Base-by-base conservation (phyloP, 257 asterid species). In the Capsicum baccatum region DNA sequence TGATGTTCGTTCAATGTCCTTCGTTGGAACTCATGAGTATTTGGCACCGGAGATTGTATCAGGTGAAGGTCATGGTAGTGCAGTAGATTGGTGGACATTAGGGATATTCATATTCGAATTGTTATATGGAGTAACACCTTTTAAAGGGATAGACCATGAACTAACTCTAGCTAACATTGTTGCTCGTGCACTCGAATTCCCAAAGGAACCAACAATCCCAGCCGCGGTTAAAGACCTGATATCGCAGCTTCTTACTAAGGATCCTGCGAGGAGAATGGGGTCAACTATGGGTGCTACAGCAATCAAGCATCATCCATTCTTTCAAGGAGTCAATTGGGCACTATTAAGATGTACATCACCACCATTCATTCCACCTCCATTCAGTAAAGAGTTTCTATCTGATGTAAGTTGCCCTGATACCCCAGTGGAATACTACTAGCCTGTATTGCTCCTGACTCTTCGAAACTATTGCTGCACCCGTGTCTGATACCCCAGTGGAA, bases 71-170 rank as follows among this genome's bases (percentile, higher is more conserved):
- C 97, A 93, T 62, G 97, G 97, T 11, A 93, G 92, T 64, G 92
- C 97, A 4, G 97, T 93, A 21, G 97, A 93, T 52, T 93, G 97
- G 97, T 93, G 97, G 97, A 93, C 97, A 1, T 55, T 93, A 16
- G 97, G 97, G 79, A 86, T 93, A 39, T 93, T 93, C 86, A 91
- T 93, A 26, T 93, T 90, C n/a, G 97, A 93, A 78, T 60, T 93
- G 79, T 88, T 93, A 73, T 91, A 91, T 35, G 95, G 97, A 0
- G 91, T 91, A 83, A 93, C 97, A 13, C 97, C 97, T 6, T 93
- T 93, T 59, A 88, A 94, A 35, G 97, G 97, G 9, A 48, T 84
- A 83, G 97, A 92, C 84, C 93, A 93, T 37, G 97, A 93, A 90
- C 83, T 91, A 85, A 93, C 95, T 1, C 78, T 93, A 79, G 94